A percentile compares a stretch with the other conserved stretches of the same genome.
These are phyloP conservation scores for Erythrobasidium yunnanense DNA, from an alignment of 768 basidiomycete genomes.

Conservation along the genomic window DNA sequence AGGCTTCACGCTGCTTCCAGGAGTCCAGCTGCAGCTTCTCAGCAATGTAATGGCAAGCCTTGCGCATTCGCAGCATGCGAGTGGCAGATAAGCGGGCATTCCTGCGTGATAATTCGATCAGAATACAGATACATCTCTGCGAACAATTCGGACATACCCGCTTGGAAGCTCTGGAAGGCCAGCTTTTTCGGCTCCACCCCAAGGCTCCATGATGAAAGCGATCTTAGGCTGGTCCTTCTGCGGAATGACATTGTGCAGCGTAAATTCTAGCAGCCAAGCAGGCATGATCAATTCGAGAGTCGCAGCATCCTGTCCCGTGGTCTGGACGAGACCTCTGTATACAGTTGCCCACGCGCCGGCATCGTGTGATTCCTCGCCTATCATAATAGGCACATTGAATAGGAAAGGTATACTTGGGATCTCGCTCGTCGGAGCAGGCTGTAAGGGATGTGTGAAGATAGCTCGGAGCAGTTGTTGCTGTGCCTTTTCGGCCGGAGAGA, in stretches of 20 bases:
- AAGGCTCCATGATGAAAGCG: constrained; percentile 79
- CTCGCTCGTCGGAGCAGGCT: constrained; percentile 60
- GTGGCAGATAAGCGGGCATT: constrained; percentile 79
- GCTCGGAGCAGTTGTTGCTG: constrained; percentile 42
- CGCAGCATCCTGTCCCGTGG: constrained; percentile 50
- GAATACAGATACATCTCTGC: background rate
- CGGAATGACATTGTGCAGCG: constrained; percentile 49
- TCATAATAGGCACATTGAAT: constrained; percentile 54
- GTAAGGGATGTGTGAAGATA: constrained; percentile 42
- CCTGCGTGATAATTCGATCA: constrained; percentile 40
- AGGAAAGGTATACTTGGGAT: constrained; percentile 58
- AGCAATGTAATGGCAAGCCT: constrained; percentile 68
- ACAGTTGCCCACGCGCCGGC: constrained; percentile 58
- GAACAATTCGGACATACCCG: constrained; percentile 51
- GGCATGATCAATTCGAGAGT: constrained; percentile 68
- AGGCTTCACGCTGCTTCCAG: constrained; percentile 14
- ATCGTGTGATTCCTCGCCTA: constrained; percentile 60
- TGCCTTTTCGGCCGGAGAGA: constrained; percentile 31
- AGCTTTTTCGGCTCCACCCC: constrained; percentile 54
- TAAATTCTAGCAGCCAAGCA: constrained; percentile 75
- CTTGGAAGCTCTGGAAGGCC: constrained; percentile 67
- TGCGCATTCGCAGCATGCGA: constrained; percentile 70
- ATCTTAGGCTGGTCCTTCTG: constrained; percentile 56
- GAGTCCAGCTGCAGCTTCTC: constrained; percentile 37
- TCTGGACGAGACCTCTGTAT: constrained; percentile 61